Evolutionary conservation across 345 rosid genomes (phyloP).

Genomic region (Eutrema yunnanense): DNA sequence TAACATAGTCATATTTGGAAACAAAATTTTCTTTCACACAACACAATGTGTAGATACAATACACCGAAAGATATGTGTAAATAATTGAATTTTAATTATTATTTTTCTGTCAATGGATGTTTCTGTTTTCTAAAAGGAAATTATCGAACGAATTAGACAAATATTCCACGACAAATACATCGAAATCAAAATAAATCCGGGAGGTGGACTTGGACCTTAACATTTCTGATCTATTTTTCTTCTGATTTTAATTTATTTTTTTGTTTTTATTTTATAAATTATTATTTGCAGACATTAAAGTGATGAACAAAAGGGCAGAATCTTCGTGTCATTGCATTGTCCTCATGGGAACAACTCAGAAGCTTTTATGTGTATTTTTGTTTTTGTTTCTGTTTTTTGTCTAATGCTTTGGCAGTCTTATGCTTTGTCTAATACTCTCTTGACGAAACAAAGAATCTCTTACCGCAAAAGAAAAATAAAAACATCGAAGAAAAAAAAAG

Average conservation of each 20-base stretch:
- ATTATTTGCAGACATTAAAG: neutral
- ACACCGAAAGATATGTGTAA: neutral
- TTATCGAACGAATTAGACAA: neutral
- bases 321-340: constrained; percentile 18
- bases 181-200: constrained; percentile 18
- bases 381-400: neutral
- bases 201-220: constrained; percentile 17
- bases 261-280: neutral
- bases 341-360: constrained; percentile 17
- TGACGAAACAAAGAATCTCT: constrained; percentile 15
- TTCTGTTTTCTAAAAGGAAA: neutral
- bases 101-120: neutral
- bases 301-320: constrained; percentile 2
- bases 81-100: neutral
- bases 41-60: neutral
- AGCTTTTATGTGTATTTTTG: neutral
- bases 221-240: neutral
- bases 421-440: neutral
- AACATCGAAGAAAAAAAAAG: too few species aligned
- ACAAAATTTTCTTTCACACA: neutral
- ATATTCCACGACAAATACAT: constrained; percentile 23
- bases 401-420: neutral
- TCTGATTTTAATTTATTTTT: neutral
- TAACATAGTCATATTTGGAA: neutral
- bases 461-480: neutral